Evolutionary conservation across 2,329 filamentous ascomycete species (phyloP), one percentile per base, ranked within the genome.

Genomic region (Davidsoniella neocaledoniae): DNA sequence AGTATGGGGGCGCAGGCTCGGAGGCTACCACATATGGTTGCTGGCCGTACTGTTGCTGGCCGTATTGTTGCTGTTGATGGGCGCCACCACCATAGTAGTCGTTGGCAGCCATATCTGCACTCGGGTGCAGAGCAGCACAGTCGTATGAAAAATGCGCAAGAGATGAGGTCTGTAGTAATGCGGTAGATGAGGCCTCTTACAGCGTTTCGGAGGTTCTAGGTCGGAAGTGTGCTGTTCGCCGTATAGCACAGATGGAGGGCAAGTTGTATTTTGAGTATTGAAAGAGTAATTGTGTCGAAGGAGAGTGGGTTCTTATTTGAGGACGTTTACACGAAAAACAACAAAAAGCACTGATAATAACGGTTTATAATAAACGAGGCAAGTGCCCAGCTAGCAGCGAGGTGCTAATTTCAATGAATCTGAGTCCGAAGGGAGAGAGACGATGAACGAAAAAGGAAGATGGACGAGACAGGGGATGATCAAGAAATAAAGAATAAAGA

Each of bases 1-100:
- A 48, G 52, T 47, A 49, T 41, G 46, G 44, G 23, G 50, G 45
- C 19, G 39, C 47, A 12, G 50, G 26, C 43, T 54, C 39, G 40
- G 43, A 23, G 23, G 46, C 29, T 17, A 43, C 38, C 19, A 43
- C 26, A 12, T 48, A 50, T 23, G 49, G 48, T 40, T 43, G 48
- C 19, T 46, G 48, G 29, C 29, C 29, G 37, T 54, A 39, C 29
- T 29, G 21, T 40, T 55, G 43, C 9, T 45, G 38, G 23, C 47
- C 26, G 9, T 45, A 38, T 49, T 48, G 45, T 50, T 43, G 44
- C 47, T 44, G 44, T 50, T 43, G 16, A 26, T 37, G 44, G 16
- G 47, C 45, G 26, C 45, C 41, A 29, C 47, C 36, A 36, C 51
- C 52, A 40, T 56, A 55, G 37, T 56, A 52, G 37, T 54, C 46